phyloP scores from a whole-genome alignment of 768 basidiomycete genomes.

The Amanita phalloides region DNA sequence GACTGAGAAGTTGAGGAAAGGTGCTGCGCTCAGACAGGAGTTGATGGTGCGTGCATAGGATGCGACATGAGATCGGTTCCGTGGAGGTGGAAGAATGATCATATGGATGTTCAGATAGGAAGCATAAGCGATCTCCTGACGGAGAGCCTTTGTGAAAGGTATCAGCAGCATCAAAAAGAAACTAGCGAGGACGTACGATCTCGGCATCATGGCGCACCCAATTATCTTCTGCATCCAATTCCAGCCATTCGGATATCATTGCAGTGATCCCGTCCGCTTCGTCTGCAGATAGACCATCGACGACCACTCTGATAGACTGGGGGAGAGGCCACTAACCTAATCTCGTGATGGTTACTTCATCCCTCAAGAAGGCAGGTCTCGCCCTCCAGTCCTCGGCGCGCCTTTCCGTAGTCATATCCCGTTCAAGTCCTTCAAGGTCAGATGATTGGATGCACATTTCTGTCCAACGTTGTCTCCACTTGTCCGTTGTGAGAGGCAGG shows the following conservation, averaged over 20 bases:
- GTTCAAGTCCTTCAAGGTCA: conserved; percentile 25
- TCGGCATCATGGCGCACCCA: conserved; percentile 95
- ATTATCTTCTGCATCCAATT: conserved; percentile 86
- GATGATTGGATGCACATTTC: conserved; percentile 72
- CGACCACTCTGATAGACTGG: background rate
- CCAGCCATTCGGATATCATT: conserved; percentile 89
- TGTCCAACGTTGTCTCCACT: conserved; percentile 84
- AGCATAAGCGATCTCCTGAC: conserved; percentile 88
- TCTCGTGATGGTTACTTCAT: conserved; percentile 84
- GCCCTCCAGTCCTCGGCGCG: conserved; percentile 83
- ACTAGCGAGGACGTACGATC: conserved; percentile 46
- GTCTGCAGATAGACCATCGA: conserved; percentile 28
- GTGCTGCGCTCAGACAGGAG: conserved; percentile 57
- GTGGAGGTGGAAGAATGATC: conserved; percentile 83
- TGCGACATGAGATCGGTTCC: conserved; percentile 71
- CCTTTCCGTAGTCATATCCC: conserved; percentile 35
- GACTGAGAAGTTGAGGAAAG: conserved; percentile 73
- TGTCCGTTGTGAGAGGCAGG: conserved; percentile 80
- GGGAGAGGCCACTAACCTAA: conserved; percentile 39
- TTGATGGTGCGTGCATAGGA: conserved; percentile 91
- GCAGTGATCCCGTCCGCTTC: conserved; percentile 65
- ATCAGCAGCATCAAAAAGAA: background rate
- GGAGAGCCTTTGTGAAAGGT: conserved; percentile 54
- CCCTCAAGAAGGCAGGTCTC: conserved; percentile 63
- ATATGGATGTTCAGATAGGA: conserved; percentile 83